phyloP scores from a whole-genome alignment of 1,284 basidiomycete genomes.

The Cryptococcus floricola region DNA sequence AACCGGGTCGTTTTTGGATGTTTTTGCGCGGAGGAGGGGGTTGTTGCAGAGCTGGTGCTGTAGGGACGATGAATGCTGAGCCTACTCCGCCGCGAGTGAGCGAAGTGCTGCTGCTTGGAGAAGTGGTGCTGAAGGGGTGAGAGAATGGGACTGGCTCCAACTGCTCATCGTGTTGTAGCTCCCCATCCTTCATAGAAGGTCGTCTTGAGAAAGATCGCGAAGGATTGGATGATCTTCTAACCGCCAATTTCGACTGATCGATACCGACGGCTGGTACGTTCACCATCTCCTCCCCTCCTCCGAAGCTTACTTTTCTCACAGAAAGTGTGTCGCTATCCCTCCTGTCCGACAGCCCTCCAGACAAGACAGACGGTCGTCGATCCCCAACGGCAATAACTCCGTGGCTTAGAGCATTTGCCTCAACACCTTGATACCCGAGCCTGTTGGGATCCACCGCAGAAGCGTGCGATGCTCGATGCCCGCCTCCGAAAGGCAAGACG shows the following conservation, averaged over 20 bases:
- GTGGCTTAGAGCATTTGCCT: background rate
- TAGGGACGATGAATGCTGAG: background rate
- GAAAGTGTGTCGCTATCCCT: conserved; percentile 1
- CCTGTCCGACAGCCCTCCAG: conserved; percentile 3
- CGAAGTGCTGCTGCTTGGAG: background rate
- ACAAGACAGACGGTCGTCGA: conserved; percentile 7
- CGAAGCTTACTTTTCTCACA: conserved; percentile 13
- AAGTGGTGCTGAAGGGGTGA: conserved; percentile 6
- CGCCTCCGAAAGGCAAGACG: conserved; percentile 1
- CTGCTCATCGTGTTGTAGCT: background rate
- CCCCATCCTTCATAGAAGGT: background rate
- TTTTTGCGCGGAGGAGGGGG: background rate
- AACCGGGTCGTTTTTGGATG: background rate
- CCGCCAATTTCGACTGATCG: background rate
- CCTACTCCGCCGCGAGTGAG: background rate
- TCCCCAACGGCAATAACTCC: conserved; percentile 8
- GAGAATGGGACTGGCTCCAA: background rate
- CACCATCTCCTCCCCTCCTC: conserved; percentile 13
- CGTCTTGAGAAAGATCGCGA: background rate
- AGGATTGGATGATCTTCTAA: background rate
- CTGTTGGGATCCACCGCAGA: background rate
- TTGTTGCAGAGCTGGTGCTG: background rate
- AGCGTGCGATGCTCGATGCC: background rate
- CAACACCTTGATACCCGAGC: background rate
- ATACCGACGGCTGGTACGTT: background rate